phyloP scores from a whole-genome alignment of 768 basidiomycete species.

The Tricholoma matsutake region DNA sequence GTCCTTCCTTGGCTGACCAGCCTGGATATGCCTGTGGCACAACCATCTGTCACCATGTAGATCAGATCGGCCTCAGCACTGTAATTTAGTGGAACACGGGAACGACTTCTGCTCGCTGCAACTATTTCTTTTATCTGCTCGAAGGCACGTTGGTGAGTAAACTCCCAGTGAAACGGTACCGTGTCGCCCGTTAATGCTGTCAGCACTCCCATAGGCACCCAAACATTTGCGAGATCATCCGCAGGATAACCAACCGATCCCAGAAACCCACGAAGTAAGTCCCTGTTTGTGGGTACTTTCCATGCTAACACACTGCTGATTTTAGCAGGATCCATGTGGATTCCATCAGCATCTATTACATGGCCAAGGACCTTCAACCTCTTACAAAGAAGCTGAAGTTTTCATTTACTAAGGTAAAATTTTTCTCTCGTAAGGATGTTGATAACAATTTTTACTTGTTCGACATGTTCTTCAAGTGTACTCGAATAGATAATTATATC shows the following conservation, averaged over 20 bases:
- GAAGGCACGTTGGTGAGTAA: conserved; percentile 27
- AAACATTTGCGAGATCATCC: conserved; percentile 18
- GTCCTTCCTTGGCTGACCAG: background rate
- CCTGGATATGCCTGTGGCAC: conserved; percentile 14
- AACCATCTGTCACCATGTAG: conserved; percentile 30
- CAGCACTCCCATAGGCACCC: conserved; percentile 30
- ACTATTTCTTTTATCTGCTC: conserved; percentile 29
- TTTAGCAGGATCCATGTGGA: conserved; percentile 39
- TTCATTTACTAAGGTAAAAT: conserved; percentile 27
- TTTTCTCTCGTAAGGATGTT: conserved; percentile 19
- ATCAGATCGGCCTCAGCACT: conserved; percentile 16
- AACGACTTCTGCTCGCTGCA: conserved; percentile 15
- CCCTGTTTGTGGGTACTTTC: conserved; percentile 25
- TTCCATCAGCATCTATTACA: conserved; percentile 30
- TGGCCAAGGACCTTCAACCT: conserved; percentile 20
- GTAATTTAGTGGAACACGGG: conserved; percentile 20
- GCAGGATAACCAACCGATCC: conserved; percentile 16
- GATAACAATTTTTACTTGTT: conserved; percentile 22
- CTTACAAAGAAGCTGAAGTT: conserved; percentile 15
- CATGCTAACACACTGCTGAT: conserved; percentile 29
- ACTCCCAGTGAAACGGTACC: conserved; percentile 20
- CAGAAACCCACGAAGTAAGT: conserved; percentile 28
- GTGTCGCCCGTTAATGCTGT: conserved; percentile 14
- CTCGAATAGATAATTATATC: conserved; percentile 35
- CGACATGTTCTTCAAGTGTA: conserved; percentile 12